Percentiles rank a stretch among this genome's conserved stretches.
phyloP scores from a whole-genome alignment of 1,284 basidiomycete species.

The Naganishia sp. region DNA sequence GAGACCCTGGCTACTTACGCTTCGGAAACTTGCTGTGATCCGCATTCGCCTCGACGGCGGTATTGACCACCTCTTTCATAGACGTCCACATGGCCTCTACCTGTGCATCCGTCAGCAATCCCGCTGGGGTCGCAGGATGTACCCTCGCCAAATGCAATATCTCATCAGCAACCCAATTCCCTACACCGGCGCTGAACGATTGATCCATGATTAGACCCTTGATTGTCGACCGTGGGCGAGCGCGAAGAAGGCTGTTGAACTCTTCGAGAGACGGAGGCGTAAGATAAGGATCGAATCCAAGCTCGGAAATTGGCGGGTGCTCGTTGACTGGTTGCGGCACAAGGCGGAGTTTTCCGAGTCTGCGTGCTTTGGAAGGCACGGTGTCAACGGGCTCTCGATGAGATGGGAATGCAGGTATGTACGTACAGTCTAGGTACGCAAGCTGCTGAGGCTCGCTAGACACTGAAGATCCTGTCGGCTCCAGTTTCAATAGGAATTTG shows the following conservation, averaged over 20 bases:
- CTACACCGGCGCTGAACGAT: slow-evolving; percentile 75
- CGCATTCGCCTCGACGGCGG: slow-evolving; percentile 71
- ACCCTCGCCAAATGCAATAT: slow-evolving; percentile 74
- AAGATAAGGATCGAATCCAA: slow-evolving; percentile 77
- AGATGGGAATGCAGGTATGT: not conserved
- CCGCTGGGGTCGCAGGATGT: slow-evolving; percentile 72
- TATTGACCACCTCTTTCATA: slow-evolving; percentile 63
- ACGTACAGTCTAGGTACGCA: slow-evolving; percentile 50
- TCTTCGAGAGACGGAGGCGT: slow-evolving; percentile 66
- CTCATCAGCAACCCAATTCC: slow-evolving; percentile 79
- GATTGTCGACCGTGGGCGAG: slow-evolving; percentile 67
- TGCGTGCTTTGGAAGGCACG: slow-evolving; percentile 67
- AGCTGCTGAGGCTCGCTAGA: slow-evolving; percentile 42
- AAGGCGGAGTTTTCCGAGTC: slow-evolving; percentile 71
- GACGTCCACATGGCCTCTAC: slow-evolving; percentile 62
- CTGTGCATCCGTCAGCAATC: slow-evolving; percentile 61
- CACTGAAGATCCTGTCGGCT: slow-evolving; percentile 40
- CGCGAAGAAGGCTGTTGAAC: slow-evolving; percentile 59
- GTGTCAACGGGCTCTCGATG: slow-evolving; percentile 38
- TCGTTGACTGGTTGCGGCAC: slow-evolving; percentile 60
- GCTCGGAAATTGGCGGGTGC: slow-evolving; percentile 68
- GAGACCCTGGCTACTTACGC: slow-evolving; percentile 10
- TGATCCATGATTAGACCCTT: slow-evolving; percentile 80
- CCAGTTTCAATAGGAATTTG: slow-evolving; percentile 43
- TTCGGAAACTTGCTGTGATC: slow-evolving; percentile 70